Percentiles rank a stretch among this genome's conserved stretches.
Evolutionary conservation across 768 basidiomycete species (phyloP).

Genomic region (Lactarius sp.): DNA sequence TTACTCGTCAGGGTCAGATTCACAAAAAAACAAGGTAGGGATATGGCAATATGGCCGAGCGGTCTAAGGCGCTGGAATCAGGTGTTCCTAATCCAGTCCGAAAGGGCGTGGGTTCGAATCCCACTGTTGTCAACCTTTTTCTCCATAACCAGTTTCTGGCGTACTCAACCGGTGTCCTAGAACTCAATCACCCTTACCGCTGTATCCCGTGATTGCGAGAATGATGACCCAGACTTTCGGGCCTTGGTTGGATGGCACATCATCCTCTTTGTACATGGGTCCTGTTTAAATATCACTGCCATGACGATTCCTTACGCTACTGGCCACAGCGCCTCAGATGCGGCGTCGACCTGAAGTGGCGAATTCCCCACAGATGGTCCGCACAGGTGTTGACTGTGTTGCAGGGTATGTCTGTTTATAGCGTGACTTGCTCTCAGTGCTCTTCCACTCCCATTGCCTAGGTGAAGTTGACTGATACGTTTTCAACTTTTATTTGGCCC

Average conservation of each 20-base stretch:
- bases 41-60: slow-evolving; percentile 28
- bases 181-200: too few relatives aligned
- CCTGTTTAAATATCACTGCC: too few relatives aligned
- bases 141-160: not conserved
- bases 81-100: slow-evolving; percentile 25
- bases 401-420: slow-evolving; percentile 32
- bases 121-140: slow-evolving; percentile 35
- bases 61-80: slow-evolving; percentile 29
- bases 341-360: slow-evolving; percentile 32
- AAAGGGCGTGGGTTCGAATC: slow-evolving; percentile 51
- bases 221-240: too few relatives aligned
- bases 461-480: slow-evolving; percentile 31
- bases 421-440: slow-evolving; percentile 25
- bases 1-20: not conserved
- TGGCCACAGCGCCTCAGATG: slow-evolving; percentile 39
- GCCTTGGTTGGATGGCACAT: too few relatives aligned
- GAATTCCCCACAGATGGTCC: slow-evolving; percentile 39
- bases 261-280: too few relatives aligned
- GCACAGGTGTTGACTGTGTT: slow-evolving; percentile 26
- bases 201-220: too few relatives aligned
- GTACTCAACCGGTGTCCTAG: too few relatives aligned
- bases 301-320: slow-evolving; percentile 22
- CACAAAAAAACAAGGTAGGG: fast-evolving
- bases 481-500: slow-evolving; percentile 45
- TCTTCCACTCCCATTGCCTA: too few relatives aligned